phyloP scores from a whole-genome alignment of 139 green algal genomes.

The Chlorella sp. region DNA sequence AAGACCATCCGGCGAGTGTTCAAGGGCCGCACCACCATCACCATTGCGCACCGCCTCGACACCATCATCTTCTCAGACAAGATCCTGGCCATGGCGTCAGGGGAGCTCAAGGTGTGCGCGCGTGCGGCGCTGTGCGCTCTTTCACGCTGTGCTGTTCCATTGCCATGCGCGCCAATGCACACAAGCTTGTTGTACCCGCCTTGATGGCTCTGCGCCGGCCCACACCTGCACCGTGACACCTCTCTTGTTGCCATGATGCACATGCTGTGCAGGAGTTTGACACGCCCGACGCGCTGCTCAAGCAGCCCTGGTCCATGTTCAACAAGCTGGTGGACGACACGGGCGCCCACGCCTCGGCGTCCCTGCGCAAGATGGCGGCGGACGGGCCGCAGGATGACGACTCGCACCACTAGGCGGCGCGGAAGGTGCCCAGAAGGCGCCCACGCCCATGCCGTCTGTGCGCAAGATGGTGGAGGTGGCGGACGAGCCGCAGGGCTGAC shows the following conservation, averaged over 20 bases:
- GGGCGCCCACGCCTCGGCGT: background rate
- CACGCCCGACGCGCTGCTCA: slow-evolving; percentile 8
- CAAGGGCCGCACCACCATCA: slow-evolving; percentile 38
- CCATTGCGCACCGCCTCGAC: slow-evolving; percentile 53
- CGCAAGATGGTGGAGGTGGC: too few species aligned
- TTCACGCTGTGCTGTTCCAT: background rate
- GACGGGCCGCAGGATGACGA: slow-evolving; percentile 6
- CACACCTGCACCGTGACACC: background rate
- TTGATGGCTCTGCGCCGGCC: background rate
- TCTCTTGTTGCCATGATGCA: too few species aligned
- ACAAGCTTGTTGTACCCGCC: background rate
- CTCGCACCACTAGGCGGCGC: too few species aligned
- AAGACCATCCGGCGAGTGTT: slow-evolving; percentile 48
- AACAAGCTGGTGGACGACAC: slow-evolving; percentile 6
- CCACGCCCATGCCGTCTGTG: too few species aligned
- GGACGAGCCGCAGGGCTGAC: too few species aligned
- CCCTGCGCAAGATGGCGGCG: slow-evolving; percentile 5
- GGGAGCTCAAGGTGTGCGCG: slow-evolving; percentile 29
- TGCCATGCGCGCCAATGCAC: background rate
- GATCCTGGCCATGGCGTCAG: slow-evolving; percentile 42
- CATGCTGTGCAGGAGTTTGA: slow-evolving; percentile 32
- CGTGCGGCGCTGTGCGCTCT: background rate
- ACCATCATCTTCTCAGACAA: slow-evolving; percentile 51
- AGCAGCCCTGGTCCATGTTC: background rate
- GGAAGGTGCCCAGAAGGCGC: too few species aligned